phyloP scores from a whole-genome alignment of 805 yeast genomes.

The Barnettozyma wickerhamii region DNA sequence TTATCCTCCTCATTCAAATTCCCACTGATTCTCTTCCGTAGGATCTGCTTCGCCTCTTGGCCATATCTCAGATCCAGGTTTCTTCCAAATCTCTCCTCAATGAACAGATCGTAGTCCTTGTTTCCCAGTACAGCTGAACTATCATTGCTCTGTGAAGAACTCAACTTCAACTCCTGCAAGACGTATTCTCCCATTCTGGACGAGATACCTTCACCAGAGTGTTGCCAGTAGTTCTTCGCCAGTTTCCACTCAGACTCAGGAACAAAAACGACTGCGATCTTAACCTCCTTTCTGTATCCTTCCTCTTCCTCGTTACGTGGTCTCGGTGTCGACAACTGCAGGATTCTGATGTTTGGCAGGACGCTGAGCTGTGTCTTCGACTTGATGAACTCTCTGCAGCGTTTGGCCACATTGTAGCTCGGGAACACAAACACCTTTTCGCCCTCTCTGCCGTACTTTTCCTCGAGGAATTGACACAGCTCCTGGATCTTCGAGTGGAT shows the following conservation, averaged over 20 bases:
- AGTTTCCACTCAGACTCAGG: constrained; percentile 57
- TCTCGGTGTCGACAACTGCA: constrained; percentile 68
- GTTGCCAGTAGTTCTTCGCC: constrained; percentile 94
- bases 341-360: constrained; percentile 47
- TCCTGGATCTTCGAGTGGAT: constrained; percentile 60
- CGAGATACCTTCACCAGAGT: constrained; percentile 94
- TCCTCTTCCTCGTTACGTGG: constrained; percentile 59
- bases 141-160: no score
- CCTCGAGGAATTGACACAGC: constrained; percentile 48
- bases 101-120: constrained; percentile 57
- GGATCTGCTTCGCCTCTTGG: constrained; percentile 67
- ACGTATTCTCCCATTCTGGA: constrained; percentile 87
- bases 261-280: constrained; percentile 68
- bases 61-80: constrained; percentile 76
- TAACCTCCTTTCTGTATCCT: constrained; percentile 57
- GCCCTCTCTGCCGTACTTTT: constrained; percentile 73
- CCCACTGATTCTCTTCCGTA: constrained; percentile 71
- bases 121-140: no score
- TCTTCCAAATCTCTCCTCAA: constrained; percentile 90
- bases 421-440: constrained; percentile 78
- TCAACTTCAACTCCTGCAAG: constrained; percentile 50
- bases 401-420: constrained; percentile 69
- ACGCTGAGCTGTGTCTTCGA: constrained; percentile 25
- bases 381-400: constrained; percentile 78
- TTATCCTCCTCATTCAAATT: constrained; percentile 28